phyloP scores from a whole-genome alignment of 1,284 basidiomycete species.

The Garcileccinum viscosum region DNA sequence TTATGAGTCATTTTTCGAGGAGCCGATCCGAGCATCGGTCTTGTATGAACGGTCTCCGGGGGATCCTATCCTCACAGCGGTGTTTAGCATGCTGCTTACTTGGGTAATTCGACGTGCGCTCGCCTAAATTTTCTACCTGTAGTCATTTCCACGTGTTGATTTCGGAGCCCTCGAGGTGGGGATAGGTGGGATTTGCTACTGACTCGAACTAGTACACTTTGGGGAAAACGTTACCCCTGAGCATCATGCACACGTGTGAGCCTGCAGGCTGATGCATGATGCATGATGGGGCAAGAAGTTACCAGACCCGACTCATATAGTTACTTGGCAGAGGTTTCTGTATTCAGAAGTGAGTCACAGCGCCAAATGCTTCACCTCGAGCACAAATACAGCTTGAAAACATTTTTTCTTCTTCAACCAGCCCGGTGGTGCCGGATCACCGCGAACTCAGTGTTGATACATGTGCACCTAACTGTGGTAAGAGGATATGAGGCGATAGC shows the following conservation, averaged over 20 bases:
- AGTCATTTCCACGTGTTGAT: no score
- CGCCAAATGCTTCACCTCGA: no score
- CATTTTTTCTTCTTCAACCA: slow-evolving; percentile 20
- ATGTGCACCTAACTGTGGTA: slow-evolving; percentile 54
- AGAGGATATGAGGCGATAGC: slow-evolving; percentile 43
- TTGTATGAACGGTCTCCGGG: slow-evolving; percentile 16
- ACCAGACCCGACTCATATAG: slow-evolving; percentile 48
- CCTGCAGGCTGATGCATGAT: slow-evolving; percentile 40
- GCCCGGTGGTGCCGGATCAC: slow-evolving; percentile 51
- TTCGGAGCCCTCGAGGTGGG: no score
- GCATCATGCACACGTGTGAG: slow-evolving; percentile 46
- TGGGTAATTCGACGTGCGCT: slow-evolving; percentile 57
- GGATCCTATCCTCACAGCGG: slow-evolving; percentile 40
- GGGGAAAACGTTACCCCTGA: slow-evolving; percentile 52
- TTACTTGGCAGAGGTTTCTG: slow-evolving; percentile 61
- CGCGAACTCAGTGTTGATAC: slow-evolving; percentile 63
- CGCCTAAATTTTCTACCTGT: no score
- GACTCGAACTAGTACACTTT: slow-evolving; percentile 40
- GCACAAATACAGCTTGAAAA: neutral
- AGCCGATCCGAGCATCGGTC: neutral
- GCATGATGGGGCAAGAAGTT: slow-evolving; percentile 40
- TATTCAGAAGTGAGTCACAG: slow-evolving; percentile 46
- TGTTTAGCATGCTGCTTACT: slow-evolving; percentile 61
- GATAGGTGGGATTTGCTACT: no score
- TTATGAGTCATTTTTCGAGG: slow-evolving; percentile 9